Conservation (phyloP, 2,329 filamentous ascomycete species). For the Hymenoscyphus linearis region DNA sequence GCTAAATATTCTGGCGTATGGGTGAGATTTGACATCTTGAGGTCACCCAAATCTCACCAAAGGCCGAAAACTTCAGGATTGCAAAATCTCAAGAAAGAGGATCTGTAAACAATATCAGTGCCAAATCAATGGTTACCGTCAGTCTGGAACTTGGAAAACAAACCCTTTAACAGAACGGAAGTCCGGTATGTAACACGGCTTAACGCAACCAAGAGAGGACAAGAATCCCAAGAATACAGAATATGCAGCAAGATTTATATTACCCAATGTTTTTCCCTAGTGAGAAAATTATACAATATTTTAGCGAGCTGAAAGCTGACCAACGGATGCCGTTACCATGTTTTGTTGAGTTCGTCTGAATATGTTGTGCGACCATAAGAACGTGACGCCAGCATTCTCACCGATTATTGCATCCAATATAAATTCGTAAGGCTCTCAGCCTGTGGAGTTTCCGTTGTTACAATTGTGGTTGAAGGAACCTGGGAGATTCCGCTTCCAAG, state of each 20-base stretch:
- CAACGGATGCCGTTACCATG: neutral
- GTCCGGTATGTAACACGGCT: neutral
- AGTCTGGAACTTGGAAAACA: neutral
- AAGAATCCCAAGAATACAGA: neutral
- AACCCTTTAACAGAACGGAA: neutral
- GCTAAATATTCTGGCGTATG: neutral
- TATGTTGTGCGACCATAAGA: neutral
- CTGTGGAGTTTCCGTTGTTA: neutral
- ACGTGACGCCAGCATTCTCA: neutral
- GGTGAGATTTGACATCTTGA: neutral
- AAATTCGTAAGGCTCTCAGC: neutral
- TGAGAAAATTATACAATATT: neutral
- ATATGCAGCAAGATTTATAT: neutral
- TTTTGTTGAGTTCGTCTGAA: neutral
- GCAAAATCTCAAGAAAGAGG: neutral
- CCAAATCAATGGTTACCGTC: neutral
- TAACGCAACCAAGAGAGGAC: neutral
- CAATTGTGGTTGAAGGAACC: neutral
- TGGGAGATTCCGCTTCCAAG: neutral
- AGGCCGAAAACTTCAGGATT: neutral
- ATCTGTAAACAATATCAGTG: neutral
- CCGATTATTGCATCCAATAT: neutral
- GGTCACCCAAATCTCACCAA: neutral
- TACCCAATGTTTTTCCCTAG: neutral
- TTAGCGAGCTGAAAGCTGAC: neutral